Base-by-base conservation (phyloP, 1,139 yeast genomes). In the Saccharomyces hybrid region DNA sequence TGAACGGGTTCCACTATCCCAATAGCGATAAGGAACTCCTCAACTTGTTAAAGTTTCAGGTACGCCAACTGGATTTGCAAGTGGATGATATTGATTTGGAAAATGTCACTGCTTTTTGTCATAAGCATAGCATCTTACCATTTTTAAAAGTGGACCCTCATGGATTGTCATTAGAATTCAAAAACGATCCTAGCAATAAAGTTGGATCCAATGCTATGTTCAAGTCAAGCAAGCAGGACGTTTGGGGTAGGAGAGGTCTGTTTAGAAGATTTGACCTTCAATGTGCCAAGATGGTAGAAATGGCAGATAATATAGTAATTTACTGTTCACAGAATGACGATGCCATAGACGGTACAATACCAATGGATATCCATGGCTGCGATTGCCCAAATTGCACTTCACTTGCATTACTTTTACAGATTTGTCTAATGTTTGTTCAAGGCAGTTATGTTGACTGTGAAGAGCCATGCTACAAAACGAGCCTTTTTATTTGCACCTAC, bases 191-290 rank as follows among this genome's bases (percentile, higher is more conserved):
- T 38, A 38, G 23, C 4, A 38, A 38, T 8, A 38, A 16, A 11
- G 42, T 38, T 16, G 42, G 42, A 38, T 38, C 42, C 5, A 38
- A 16, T 38, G 11, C 13, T 14, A 14, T 8, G 23, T 16, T 38
- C 2, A 8, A 38, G 7, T 16, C 42, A 3, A 16, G 23, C 11
- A 11, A 5, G 6, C n/a, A 38, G 23, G 42, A 38, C 23, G 42
- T 38, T 16, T 38, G 42, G 42, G 23, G 23, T 14, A 38, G 23
- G 13, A 16, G 42, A 1, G 62, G 63, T 25, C 59, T 65, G 26
- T 68, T 66, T 48, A 62, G 73, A 50, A 61, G 71, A 47, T 69
- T 69, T 54, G 72, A 69, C 55, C 55, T 69, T 30, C 73, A 69
- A 55, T 59, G 66, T 16, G 61, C 70, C 5, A 67, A 67, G 49